Evolutionary conservation across 2,329 filamentous ascomycete species (phyloP), one percentile per base, ranked within the genome.

Genomic region (Talaromyces sp.): DNA sequence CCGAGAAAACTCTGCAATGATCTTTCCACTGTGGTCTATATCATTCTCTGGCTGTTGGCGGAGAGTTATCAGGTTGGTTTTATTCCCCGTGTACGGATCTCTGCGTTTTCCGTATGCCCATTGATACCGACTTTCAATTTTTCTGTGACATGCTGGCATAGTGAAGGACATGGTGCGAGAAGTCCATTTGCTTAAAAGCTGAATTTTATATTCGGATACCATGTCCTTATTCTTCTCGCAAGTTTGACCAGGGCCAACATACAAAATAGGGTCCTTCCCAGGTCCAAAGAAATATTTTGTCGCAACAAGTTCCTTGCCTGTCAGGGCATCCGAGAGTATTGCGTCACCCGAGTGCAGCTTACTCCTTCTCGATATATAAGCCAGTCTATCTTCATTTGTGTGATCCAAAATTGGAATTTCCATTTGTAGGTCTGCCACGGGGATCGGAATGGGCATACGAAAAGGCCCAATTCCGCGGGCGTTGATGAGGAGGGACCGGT

Each of bases 241-340:
- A 35, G 8, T 19, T 19, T 31, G 65, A 5, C 73, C 68, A 17
- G 65, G 50, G 53, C 69, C 64, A n/a, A 77, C 62, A 2, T 68
- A 66, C 26, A 88, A 71, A 50, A 77, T 70, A 3, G 85, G 84
- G 7, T 81, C 77, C 2, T 78, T 77, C 46, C 77, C 77, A 1
- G 84, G 84, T 0, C 85, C 84, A 43, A 55, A 55, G 66, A 82
- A 86, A 64, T 79, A 81, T 71, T 87, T 87, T 3, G 77, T 79
- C 0, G 84, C 87, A 63, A 78, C 80, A n/a, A 85, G 66, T 5
- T 78, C 70, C 5, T 67, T 64, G 8, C 70, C 71, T 7, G 60
- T 49, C 19, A 71, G 65, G 14, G 77, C 74, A 38, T 77, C 73
- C 24, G 75, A 78, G 38, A 80, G 71, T 4, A 82, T 70, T 54